Evolutionary conservation across 2,329 filamentous ascomycete genomes (phyloP), one percentile per base, ranked within the genome.

Genomic region (Sporothrix inflata): DNA sequence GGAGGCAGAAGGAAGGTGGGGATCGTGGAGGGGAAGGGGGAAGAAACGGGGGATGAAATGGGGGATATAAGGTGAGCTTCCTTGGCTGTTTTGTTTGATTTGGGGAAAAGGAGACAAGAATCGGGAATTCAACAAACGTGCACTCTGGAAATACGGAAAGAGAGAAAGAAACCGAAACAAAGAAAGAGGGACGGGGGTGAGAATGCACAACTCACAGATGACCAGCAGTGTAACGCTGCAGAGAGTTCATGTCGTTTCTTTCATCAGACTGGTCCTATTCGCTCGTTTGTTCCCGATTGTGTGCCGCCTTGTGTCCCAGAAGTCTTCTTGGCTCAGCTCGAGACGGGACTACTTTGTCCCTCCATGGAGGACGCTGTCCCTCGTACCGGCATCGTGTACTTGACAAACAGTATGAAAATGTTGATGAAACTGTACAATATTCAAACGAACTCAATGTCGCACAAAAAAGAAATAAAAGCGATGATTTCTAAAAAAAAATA

Each of bases 271-370:
- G 24, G 34, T n/a, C 49, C 38, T 16, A 69, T n/a, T 70, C 69
- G 69, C 69, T 70, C 53, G 69, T 30, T 63, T 70, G 53, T 34
- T 70, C 53, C 68, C 67, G 67, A 70, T 60, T 40, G 66, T 55
- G 51, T 53, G 51, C 51, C 67, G 51, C 67, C 24, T 55, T 47
- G 42, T 9, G 53, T n/a, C 30, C 30, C 3, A 34, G 3, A 16
- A 7, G 42, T 7, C 2, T 11, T 11, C n/a, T 53, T 53, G 16
- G 42, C 3, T 14, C 4, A 16, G 30, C 16, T n/a, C 57, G 14
- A n/a, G 2, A 42, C 45, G 65, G 65, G 45, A n/a, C 45, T 24
- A 67, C 65, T 67, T 67, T 67, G 21, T 21, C n/a, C 65, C 65
- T 51, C 65, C 6, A 65, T 30, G 12, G 4, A 11, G 11, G 11